Percentiles rank a stretch among this genome's conserved stretches.
Conservation (phyloP, 2,329 filamentous ascomycete genomes). For the Ascochyta rabiei region DNA sequence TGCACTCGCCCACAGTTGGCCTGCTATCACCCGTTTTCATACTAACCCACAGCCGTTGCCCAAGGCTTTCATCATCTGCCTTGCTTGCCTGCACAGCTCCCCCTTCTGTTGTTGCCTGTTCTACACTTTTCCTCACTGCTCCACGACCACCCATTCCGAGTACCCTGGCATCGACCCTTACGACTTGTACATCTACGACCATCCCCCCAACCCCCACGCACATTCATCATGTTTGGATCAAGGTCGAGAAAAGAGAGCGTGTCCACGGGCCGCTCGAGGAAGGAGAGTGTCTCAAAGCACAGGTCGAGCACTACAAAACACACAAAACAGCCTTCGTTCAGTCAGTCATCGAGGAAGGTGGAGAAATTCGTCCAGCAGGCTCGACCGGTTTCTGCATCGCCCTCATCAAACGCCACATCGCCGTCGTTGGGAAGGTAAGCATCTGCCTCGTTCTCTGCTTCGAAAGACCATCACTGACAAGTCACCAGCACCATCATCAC, state of each 20-base stretch:
- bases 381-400: constrained; percentile 34
- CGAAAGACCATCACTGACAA: constrained; percentile 23
- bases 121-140: constrained; percentile 36
- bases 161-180: constrained; percentile 13
- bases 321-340: constrained; percentile 48
- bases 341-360: constrained; percentile 41
- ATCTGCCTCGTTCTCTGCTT: not conserved
- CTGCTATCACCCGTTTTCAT: constrained; percentile 36
- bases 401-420: constrained; percentile 45
- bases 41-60: constrained; percentile 39
- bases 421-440: constrained; percentile 47
- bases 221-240: constrained; percentile 46
- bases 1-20: constrained; percentile 32
- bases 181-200: constrained; percentile 17
- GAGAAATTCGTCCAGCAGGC: constrained; percentile 45
- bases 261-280: constrained; percentile 38
- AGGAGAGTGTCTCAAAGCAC: constrained; percentile 48
- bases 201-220: constrained; percentile 14
- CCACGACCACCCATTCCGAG: constrained; percentile 23
- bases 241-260: constrained; percentile 45
- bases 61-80: constrained; percentile 28
- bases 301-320: constrained; percentile 44
- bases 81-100: constrained; percentile 34
- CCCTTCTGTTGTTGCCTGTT: constrained; percentile 44
- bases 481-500: constrained; percentile 69